Conservation (phyloP, 2,329 filamentous ascomycete species). For the Phyllosticta citribraziliensis region DNA sequence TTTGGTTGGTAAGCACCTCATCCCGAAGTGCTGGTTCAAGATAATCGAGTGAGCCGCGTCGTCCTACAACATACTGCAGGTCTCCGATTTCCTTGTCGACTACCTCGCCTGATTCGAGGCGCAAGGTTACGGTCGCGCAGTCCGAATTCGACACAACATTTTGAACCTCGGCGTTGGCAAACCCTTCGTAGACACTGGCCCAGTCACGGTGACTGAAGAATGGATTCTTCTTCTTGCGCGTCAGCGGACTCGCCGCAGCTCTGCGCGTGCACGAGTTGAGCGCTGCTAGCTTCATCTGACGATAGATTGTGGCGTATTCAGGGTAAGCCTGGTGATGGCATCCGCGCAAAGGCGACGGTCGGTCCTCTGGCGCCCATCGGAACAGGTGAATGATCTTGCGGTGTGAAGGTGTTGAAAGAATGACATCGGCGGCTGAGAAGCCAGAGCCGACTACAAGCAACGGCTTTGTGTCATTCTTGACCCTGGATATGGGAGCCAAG, state of each 20-base stretch:
- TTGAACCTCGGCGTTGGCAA: conserved; percentile 43
- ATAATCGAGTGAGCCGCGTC: conserved; percentile 46
- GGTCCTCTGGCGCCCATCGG: conserved; percentile 47
- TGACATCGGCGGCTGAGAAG: conserved; percentile 52
- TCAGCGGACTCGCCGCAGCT: neutral
- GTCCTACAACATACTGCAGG: conserved; percentile 46
- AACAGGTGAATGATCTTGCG: conserved; percentile 50
- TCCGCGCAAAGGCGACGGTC: conserved; percentile 46
- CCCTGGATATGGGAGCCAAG: conserved; percentile 36
- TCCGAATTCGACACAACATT: conserved; percentile 19
- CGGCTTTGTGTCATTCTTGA: conserved; percentile 23
- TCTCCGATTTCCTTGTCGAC: conserved; percentile 39
- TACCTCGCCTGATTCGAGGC: conserved; percentile 31
- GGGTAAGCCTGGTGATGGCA: conserved; percentile 54
- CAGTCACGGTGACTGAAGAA: conserved; percentile 42
- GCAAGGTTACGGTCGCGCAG: conserved; percentile 32
- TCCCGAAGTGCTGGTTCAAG: conserved; percentile 36
- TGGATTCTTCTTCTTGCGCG: conserved; percentile 31
- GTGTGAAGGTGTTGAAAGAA: conserved; percentile 42
- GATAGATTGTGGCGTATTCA: conserved; percentile 51
- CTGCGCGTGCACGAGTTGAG: conserved; percentile 15
- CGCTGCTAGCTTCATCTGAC: conserved; percentile 47
- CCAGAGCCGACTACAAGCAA: conserved; percentile 51
- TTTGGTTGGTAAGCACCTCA: conserved; percentile 34
- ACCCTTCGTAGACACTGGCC: conserved; percentile 43